These are phyloP conservation scores for Schizophyllum commune DNA, from an alignment of 1,284 basidiomycete genomes.

Conservation along the genomic window DNA sequence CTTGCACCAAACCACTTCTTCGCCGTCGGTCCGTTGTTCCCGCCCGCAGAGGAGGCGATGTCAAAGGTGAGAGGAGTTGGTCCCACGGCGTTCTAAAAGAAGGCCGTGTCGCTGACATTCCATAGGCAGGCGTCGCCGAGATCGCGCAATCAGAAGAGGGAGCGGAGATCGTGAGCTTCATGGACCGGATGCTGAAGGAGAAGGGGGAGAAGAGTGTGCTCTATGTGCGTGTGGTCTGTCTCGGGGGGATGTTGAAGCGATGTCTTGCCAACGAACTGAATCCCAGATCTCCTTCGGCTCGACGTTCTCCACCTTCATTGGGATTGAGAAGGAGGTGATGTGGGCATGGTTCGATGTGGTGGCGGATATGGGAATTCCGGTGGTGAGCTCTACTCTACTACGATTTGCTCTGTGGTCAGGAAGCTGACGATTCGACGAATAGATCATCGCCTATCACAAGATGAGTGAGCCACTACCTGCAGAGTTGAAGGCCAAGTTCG, in stretches of 20 bases:
- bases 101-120: no score
- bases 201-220: background rate
- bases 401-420: background rate
- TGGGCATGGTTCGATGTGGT: background rate
- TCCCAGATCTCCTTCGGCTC: background rate
- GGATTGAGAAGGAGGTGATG: background rate
- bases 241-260: no score
- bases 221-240: background rate
- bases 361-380: background rate
- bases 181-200: background rate
- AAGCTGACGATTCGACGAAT: no score
- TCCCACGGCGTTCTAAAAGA: no score
- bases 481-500: conserved; percentile 6
- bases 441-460: background rate
- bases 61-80: background rate
- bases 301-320: background rate
- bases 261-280: no score
- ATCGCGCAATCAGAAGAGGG: background rate
- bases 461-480: background rate
- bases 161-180: background rate
- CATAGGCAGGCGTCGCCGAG: background rate
- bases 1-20: background rate
- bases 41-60: background rate
- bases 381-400: background rate
- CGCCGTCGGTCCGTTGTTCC: background rate